These are phyloP conservation scores for Diaporthe capsici DNA, from an alignment of 2,329 filamentous ascomycete genomes.

Conservation along the genomic window DNA sequence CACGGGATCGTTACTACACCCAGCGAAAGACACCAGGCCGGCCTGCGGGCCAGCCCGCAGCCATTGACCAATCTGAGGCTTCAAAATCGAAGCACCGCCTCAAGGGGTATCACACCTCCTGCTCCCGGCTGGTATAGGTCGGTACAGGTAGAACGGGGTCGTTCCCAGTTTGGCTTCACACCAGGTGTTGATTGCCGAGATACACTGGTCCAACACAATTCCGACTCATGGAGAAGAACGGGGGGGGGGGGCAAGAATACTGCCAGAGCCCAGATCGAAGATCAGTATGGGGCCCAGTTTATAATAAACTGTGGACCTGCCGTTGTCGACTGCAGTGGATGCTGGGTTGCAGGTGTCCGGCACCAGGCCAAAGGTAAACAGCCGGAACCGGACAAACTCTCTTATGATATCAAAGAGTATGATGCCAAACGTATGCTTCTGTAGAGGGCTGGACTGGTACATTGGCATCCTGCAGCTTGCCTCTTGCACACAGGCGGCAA, in stretches of 20 bases:
- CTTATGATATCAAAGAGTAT: not conserved
- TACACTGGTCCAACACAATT: not conserved
- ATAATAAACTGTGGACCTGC: not conserved
- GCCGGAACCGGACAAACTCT: not conserved
- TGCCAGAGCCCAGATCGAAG: not conserved
- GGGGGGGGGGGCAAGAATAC: no score
- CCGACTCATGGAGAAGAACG: not conserved
- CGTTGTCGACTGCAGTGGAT: not conserved
- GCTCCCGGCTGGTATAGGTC: not conserved
- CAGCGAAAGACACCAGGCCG: not conserved
- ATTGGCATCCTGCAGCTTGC: slow-evolving; percentile 7
- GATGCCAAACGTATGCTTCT: not conserved
- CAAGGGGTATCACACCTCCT: not conserved
- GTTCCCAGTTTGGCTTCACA: not conserved
- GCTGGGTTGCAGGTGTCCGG: not conserved
- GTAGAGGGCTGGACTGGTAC: not conserved
- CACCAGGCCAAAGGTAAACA: not conserved
- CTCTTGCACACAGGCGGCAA: not conserved
- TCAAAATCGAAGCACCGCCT: not conserved
- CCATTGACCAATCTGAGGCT: slow-evolving; percentile 25
- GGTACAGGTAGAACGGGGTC: not conserved
- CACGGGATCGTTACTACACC: not conserved
- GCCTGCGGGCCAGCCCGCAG: slow-evolving; percentile 21
- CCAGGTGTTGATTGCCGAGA: not conserved
- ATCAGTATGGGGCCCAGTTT: not conserved